Base-by-base conservation (phyloP, 1,139 yeast species). In the Hyphopichia buzzinii region DNA sequence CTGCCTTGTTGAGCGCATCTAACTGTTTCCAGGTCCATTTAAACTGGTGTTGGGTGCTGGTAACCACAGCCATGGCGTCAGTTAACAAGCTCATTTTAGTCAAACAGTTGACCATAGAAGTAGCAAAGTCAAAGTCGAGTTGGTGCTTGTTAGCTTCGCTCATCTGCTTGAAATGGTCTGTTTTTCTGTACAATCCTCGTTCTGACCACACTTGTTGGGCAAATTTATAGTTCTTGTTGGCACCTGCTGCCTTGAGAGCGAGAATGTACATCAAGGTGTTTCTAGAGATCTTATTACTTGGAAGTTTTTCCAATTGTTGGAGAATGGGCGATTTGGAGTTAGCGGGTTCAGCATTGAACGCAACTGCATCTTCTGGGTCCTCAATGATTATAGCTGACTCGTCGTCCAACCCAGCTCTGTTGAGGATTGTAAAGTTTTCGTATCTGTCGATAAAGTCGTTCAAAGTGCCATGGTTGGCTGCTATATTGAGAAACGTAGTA, bases 151-250 rank as follows among this genome's bases (percentile, higher is more conserved):
- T 57, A 1, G 42, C 47, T 8, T 64, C 50, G 1, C 67, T 38
- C 24, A 80, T 46, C 1, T 45, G 38, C 38, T 65, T 73, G 62
- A 81, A 86, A 1, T 47, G 46, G 0, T 41, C 33, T 0, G 86
- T 70, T 41, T 79, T 79, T 34, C 97, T 69, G 61, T 72, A 87
- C 28, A 57, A 46, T 2, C 96, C 97, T 51, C 96, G 73, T 52
- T 85, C 95, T 2, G 62, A 58, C 95, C 96, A 87, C 1, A 84
- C 67, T 26, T 62, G 57, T 39, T 79, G 79, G 3, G 90, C 89
- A 52, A 83, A 74, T 1, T 65, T 67, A 34, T 72, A 60, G 41
- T 81, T 70, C 19, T 67, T 64, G 49, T 76, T 74, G 34, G 67
- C 66, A 4, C 77, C 74, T 3, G 89, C 85, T 0, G 89, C 88